These are phyloP conservation scores for Pezicula radicicola DNA, from an alignment of 2,329 filamentous ascomycete genomes.

Conservation along the genomic window DNA sequence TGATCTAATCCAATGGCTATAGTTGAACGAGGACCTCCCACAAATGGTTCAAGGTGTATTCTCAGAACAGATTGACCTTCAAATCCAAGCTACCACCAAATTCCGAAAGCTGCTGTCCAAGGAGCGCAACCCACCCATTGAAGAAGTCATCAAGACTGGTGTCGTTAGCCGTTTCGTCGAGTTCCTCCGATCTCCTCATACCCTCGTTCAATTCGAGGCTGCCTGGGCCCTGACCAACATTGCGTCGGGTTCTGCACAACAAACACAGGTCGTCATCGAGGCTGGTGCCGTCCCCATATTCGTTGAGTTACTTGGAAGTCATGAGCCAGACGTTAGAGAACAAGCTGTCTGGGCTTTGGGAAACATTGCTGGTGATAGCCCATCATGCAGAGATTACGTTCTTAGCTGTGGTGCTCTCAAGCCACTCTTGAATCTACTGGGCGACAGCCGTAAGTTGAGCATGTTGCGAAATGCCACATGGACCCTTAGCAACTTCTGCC, in stretches of 20 bases:
- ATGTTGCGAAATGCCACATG: conserved; percentile 99
- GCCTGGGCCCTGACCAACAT: conserved; percentile 99
- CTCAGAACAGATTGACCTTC: conserved; percentile 96
- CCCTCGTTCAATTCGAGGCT: conserved; percentile 97
- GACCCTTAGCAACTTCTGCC: conserved; percentile 99
- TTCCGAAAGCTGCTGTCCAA: conserved; percentile 98
- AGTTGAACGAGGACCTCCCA: conserved; percentile 97
- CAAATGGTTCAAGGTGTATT: conserved; percentile 98
- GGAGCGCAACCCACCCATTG: conserved; percentile 97
- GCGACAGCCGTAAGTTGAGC: conserved; percentile 97
- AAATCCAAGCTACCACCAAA: conserved; percentile 97
- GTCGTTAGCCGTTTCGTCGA: conserved; percentile 97
- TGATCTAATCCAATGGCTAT: conserved; percentile 14
- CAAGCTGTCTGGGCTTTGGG: conserved; percentile 98
- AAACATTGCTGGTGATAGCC: conserved; percentile 98
- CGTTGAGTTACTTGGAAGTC: conserved; percentile 91
- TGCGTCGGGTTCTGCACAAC: conserved; percentile 91
- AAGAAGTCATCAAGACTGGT: conserved; percentile 98
- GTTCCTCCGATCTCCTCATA: conserved; percentile 96
- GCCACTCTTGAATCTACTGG: conserved; percentile 83
- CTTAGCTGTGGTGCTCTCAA: conserved; percentile 86
- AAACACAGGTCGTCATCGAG: conserved; percentile 98
- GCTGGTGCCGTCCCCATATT: conserved; percentile 98
- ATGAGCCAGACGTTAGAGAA: conserved; percentile 95
- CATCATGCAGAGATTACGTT: conserved; percentile 95